Base-by-base conservation (phyloP, 495 filamentous ascomycete species). In the Darksidea phi region DNA sequence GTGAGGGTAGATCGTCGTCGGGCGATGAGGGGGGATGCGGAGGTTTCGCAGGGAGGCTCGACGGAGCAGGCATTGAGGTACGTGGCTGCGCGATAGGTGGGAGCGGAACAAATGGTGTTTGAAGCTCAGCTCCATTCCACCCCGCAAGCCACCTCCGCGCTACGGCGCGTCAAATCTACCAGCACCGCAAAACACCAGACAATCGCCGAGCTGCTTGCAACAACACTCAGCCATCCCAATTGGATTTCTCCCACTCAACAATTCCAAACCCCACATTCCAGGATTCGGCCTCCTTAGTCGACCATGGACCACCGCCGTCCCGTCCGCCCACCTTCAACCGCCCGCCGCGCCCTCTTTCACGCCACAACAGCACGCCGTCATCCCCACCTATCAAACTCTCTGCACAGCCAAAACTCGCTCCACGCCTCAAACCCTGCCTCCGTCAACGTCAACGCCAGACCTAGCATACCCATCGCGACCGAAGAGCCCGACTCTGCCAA, bases 311-410 rank as follows among this genome's bases (percentile, higher is more conserved):
- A 68, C 18, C 69, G 71, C 23, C 48, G 65, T 6, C 48, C 70
- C 24, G 18, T 61, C 21, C 61, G 61, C n/a, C 38, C 45, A 11
- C 61, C 66, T 28, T 18, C 59, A 34, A 8, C 63, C 21, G 38
- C 61, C 20, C 84, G 88, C 48, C 87, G 88, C 57, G 90, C 88
- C 68, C 81, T 91, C 24, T 92, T 91, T 77, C 83, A 86, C 37
- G 80, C 82, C 89, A 24, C 85, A 80, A 64, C 82, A 84, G 38
- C 82, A 63, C 82, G 86, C 42, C 20, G 84, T 84, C 13, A 15
- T 32, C 37, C 8, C 52, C n/a, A n/a, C n/a, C n/a, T n/a, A n/a
- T n/a, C n/a, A n/a, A 23, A 45, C 37, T 38, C 23, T 34, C 18
- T 24, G 7, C 43, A 73, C 45, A 1, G 54, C 77, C 10, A 68